Conservation (phyloP, 2,329 filamentous ascomycete genomes). For the Penicillium olsonii region DNA sequence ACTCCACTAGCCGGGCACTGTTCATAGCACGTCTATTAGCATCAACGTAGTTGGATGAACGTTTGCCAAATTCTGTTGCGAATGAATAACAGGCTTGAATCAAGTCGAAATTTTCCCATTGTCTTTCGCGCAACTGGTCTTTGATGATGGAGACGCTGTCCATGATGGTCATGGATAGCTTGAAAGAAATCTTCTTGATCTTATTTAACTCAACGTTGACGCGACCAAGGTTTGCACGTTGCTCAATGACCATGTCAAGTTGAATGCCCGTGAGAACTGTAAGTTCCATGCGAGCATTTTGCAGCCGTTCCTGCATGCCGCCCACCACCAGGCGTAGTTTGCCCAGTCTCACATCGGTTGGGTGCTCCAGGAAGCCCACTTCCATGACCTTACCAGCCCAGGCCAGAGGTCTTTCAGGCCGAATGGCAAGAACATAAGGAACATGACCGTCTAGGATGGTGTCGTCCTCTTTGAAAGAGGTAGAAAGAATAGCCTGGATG, state of each 20-base stretch:
- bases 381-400: conserved; percentile 81
- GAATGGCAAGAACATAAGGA: conserved; percentile 81
- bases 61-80: conserved; percentile 96
- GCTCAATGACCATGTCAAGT: conserved; percentile 85
- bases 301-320: conserved; percentile 75
- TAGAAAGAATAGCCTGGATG: conserved; percentile 82
- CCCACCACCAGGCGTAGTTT: conserved; percentile 86
- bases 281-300: conserved; percentile 77
- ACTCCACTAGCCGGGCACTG: conserved; percentile 88
- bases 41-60: conserved; percentile 93
- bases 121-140: conserved; percentile 68
- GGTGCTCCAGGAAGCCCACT: conserved; percentile 72
- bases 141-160: conserved; percentile 94
- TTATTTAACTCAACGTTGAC: conserved; percentile 90
- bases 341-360: conserved; percentile 81
- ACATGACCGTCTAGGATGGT: conserved; percentile 69
- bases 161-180: conserved; percentile 97
- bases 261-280: conserved; percentile 77
- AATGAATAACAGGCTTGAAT: conserved; percentile 98
- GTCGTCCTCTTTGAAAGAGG: conserved; percentile 70
- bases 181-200: conserved; percentile 93
- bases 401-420: conserved; percentile 73
- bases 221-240: conserved; percentile 87
- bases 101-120: conserved; percentile 86
- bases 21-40: conserved; percentile 95